Evolutionary conservation across 2,329 filamentous ascomycete species (phyloP).

Genomic region (Fusarium sp.): DNA sequence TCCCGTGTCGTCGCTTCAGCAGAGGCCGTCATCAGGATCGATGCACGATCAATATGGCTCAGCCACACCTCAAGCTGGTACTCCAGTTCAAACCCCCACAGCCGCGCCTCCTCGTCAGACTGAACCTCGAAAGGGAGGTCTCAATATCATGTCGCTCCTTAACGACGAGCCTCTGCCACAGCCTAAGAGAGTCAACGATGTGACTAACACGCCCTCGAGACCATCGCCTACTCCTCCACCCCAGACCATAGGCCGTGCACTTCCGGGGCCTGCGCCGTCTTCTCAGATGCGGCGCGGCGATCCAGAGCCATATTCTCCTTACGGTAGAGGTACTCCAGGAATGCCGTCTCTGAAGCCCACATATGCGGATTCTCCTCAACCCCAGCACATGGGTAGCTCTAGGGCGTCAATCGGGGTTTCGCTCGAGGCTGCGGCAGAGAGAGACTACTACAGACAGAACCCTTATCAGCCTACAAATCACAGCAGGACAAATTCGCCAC

Average conservation of each 20-base stretch:
- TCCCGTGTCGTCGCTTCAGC: slow-evolving; percentile 56
- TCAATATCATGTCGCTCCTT: slow-evolving; percentile 72
- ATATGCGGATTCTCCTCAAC: slow-evolving; percentile 64
- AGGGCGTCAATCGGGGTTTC: slow-evolving; percentile 59
- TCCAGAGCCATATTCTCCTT: slow-evolving; percentile 63
- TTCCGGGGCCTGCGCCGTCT: slow-evolving; percentile 57
- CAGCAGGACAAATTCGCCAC: slow-evolving; percentile 61
- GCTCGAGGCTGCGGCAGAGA: slow-evolving; percentile 54
- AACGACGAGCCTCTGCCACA: slow-evolving; percentile 69
- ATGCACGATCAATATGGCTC: slow-evolving; percentile 51
- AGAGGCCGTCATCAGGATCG: slow-evolving; percentile 51
- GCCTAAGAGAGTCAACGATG: slow-evolving; percentile 66
- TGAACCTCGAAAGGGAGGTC: slow-evolving; percentile 71
- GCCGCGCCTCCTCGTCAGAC: slow-evolving; percentile 58
- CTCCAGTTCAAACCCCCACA: slow-evolving; percentile 53
- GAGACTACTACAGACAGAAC: slow-evolving; percentile 64
- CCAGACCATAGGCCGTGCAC: slow-evolving; percentile 59
- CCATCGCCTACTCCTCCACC: slow-evolving; percentile 66
- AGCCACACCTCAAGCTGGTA: slow-evolving; percentile 47
- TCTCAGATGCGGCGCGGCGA: slow-evolving; percentile 63
- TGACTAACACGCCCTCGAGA: slow-evolving; percentile 56
- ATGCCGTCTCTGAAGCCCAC: slow-evolving; percentile 70
- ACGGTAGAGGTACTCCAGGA: slow-evolving; percentile 58
- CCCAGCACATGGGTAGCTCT: slow-evolving; percentile 62
- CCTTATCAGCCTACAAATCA: slow-evolving; percentile 54